Conservation (phyloP, 208 protist species). For the Leptomonas seymouri region DNA sequence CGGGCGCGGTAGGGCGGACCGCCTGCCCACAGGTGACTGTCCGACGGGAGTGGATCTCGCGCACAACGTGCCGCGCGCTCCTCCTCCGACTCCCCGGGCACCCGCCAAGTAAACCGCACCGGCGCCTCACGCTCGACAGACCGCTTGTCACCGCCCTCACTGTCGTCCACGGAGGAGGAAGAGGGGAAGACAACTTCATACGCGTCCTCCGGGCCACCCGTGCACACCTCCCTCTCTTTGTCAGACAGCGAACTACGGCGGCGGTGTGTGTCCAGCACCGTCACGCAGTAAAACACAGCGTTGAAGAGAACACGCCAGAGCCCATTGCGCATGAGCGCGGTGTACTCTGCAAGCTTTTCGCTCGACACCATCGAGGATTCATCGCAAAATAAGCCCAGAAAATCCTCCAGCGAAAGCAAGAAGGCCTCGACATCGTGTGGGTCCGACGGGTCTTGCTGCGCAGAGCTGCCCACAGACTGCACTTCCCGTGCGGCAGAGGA, state of each 20-base stretch:
- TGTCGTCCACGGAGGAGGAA: conserved; percentile 12
- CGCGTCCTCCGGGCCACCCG: conserved; percentile 35
- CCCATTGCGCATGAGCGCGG: conserved; percentile 35
- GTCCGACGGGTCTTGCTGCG: background rate
- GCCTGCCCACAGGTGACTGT: conserved; percentile 13
- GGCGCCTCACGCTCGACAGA: conserved; percentile 12
- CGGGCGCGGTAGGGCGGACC: background rate
- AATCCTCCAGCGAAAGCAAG: conserved; percentile 20
- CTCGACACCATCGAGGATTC: background rate
- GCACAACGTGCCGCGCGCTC: conserved; percentile 17
- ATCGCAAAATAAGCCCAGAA: conserved; percentile 4
- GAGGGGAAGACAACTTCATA: conserved; percentile 36
- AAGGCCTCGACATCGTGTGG: conserved; percentile 26
- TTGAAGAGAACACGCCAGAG: conserved; percentile 68
- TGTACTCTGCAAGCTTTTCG: background rate
- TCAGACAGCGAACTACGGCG: conserved; percentile 2
- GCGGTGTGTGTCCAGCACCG: conserved; percentile 33
- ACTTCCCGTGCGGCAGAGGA: background rate
- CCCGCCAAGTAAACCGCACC: conserved; percentile 24
- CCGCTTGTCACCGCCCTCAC: background rate
- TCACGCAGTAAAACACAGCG: conserved; percentile 64
- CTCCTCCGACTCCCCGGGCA: conserved; percentile 18
- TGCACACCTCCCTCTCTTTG: conserved; percentile 34
- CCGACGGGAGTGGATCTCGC: conserved; percentile 17
- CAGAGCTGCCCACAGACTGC: background rate